Evolutionary conservation across 164 flowering plant species (phyloP), one percentile per base, ranked within the genome.

Genomic region (Macadamia tetraphylla): DNA sequence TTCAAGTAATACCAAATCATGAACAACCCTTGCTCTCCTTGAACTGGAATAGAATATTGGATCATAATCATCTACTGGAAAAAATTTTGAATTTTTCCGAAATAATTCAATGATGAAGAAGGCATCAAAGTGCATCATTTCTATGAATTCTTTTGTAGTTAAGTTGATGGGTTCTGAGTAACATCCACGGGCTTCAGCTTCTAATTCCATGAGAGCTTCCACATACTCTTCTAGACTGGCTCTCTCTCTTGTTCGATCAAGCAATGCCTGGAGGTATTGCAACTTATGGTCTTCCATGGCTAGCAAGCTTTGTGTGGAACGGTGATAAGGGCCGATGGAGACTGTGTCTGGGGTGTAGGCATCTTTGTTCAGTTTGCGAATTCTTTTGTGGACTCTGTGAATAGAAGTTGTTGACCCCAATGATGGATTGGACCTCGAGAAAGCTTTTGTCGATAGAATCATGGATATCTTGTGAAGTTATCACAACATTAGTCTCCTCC

Each of bases 1-100:
- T 68, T 85, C 91, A 40, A 87, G 79, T 76, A 87, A 72, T 42
- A 87, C 75, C 77, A 85, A 64, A 71, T 87, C 91, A 29, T 81
- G 63, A 42, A 75, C 80, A 48, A 85, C 73, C 1, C 80, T 78
- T 48, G 77, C 78, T 81, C 79, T 81, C 3, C 80, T 68, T 42
- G 84, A 83, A 5, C 77, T 77, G 67, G 77, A 75, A 9, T 78
- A 76, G 61, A 84, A 83, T 29, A 84, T 44, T 0, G 86, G 88
- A 58, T 86, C 91, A 62, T 87, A 81, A 31, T 40, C 9, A 6
- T 44, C 52, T 0, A 8, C 32, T 4, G 3, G 32, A 42, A n/a
- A 60, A 42, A 11, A 17, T 10, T 12, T 0, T 40, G 31, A 8
- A 48, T 13, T 14, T 23, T 14, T 61, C n/a, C 72, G 74, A 46